phyloP scores from a whole-genome alignment of 2,329 filamentous ascomycete genomes.

The Tolypocladium tundrense region DNA sequence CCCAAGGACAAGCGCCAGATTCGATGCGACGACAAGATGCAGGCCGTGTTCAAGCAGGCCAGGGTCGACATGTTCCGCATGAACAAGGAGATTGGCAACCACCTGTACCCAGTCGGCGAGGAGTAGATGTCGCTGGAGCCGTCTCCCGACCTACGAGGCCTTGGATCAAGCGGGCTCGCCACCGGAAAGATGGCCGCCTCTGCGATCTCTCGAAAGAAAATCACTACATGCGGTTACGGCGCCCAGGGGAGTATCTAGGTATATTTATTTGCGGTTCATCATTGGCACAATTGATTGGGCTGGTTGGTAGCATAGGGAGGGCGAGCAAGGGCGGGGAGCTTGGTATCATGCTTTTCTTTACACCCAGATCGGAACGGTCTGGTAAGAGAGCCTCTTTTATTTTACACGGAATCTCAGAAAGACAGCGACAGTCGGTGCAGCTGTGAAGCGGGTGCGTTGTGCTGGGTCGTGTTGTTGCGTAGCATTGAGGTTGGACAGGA shows the following conservation, averaged over 20 bases:
- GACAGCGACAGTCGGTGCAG: not conserved
- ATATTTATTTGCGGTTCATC: not conserved
- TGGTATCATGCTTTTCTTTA: not conserved
- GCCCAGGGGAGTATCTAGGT: constrained; percentile 5
- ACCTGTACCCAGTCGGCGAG: constrained; percentile 79
- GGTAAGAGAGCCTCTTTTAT: not conserved
- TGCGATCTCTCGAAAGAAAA: not conserved
- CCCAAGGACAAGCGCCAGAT: constrained; percentile 89
- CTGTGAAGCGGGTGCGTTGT: not conserved
- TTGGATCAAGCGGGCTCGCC: not conserved
- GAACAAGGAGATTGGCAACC: constrained; percentile 90
- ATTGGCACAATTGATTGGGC: not conserved
- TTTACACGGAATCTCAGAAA: not conserved
- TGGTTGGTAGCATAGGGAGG: constrained; percentile 1
- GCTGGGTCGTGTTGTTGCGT: not conserved
- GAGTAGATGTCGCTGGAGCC: constrained; percentile 18
- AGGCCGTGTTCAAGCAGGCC: constrained; percentile 82
- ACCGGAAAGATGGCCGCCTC: not conserved
- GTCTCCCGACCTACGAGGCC: not conserved
- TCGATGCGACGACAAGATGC: constrained; percentile 81
- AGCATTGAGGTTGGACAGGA: not conserved
- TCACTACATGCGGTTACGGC: constrained; percentile 2
- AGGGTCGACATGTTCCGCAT: constrained; percentile 98
- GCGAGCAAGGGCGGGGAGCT: not conserved
- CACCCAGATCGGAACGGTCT: not conserved